These are phyloP conservation scores for Pseudocercospora vitis DNA, from an alignment of 2,329 filamentous ascomycete genomes.

Conservation along the genomic window DNA sequence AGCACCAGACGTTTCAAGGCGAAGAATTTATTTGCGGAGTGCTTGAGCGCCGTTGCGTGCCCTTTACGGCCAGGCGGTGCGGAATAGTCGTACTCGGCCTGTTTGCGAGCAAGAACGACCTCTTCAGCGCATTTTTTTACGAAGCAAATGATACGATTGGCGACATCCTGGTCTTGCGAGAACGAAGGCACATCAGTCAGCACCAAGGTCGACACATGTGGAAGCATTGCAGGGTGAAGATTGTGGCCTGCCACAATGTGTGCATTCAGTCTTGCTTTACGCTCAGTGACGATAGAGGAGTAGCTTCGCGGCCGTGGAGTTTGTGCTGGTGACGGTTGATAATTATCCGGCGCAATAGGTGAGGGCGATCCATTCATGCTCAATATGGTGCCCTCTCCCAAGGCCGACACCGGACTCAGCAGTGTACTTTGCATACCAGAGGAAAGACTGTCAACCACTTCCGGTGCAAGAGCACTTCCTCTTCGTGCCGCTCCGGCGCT, in stretches of 20 bases:
- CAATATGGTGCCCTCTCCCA: constrained; percentile 21
- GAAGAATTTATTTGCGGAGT: constrained; percentile 46
- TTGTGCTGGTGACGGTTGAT: constrained; percentile 13
- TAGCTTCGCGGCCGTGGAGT: constrained; percentile 31
- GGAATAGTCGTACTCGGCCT: constrained; percentile 58
- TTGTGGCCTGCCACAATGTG: constrained; percentile 28
- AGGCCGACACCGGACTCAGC: constrained; percentile 26
- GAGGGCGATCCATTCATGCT: constrained; percentile 11
- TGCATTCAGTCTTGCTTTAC: constrained; percentile 32
- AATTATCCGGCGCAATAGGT: neutral
- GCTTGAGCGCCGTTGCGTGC: constrained; percentile 48
- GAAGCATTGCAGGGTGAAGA: constrained; percentile 57
- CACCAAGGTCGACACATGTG: constrained; percentile 55
- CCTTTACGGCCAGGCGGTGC: constrained; percentile 58
- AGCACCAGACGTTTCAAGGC: constrained; percentile 57
- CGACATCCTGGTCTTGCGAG: constrained; percentile 39
- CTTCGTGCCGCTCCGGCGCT: constrained; percentile 36
- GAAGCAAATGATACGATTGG: constrained; percentile 53
- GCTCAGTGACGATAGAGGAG: constrained; percentile 33
- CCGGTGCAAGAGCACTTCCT: constrained; percentile 49
- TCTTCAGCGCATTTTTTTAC: constrained; percentile 60
- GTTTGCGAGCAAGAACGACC: constrained; percentile 51
- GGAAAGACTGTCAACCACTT: constrained; percentile 40
- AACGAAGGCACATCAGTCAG: constrained; percentile 56
- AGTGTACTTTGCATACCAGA: constrained; percentile 20